Evolutionary conservation across 2,329 filamentous ascomycete genomes (phyloP).

Genomic region (Daldinia sp.): DNA sequence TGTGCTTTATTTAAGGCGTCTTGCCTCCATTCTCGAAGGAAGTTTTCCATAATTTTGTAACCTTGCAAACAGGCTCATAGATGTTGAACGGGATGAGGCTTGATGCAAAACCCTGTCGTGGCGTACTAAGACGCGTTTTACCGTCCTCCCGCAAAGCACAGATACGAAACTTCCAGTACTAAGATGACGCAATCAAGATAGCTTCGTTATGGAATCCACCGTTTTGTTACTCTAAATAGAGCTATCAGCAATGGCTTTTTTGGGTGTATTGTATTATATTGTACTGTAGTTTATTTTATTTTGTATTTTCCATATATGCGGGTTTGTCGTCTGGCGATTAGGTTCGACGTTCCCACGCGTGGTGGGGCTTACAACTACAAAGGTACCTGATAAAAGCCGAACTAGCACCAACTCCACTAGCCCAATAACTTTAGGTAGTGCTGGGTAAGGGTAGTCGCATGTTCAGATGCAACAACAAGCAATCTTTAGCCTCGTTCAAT

Average conservation of each 20-base stretch:
- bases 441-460: background rate
- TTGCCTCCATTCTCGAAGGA: slow-evolving; percentile 93
- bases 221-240: background rate
- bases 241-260: background rate
- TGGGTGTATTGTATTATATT: background rate
- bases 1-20: slow-evolving; percentile 96
- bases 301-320: slow-evolving; percentile 2
- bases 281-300: slow-evolving; percentile 2
- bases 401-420: background rate
- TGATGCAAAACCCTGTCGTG: background rate
- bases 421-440: background rate
- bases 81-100: slow-evolving; percentile 2
- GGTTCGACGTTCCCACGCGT: slow-evolving; percentile 21
- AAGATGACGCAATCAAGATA: background rate
- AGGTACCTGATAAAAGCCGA: background rate
- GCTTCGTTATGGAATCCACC: background rate
- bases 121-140: slow-evolving; percentile 27
- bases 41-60: slow-evolving; percentile 79
- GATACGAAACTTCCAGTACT: background rate
- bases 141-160: background rate
- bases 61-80: background rate
- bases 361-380: slow-evolving; percentile 6
- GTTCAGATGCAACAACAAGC: background rate
- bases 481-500: too few relatives aligned
- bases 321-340: background rate